A percentile compares a stretch with the other conserved stretches of the same genome.
These are phyloP conservation scores for Ustilago cynodontis DNA, from an alignment of 1,284 basidiomycete species.

Conservation along the genomic window DNA sequence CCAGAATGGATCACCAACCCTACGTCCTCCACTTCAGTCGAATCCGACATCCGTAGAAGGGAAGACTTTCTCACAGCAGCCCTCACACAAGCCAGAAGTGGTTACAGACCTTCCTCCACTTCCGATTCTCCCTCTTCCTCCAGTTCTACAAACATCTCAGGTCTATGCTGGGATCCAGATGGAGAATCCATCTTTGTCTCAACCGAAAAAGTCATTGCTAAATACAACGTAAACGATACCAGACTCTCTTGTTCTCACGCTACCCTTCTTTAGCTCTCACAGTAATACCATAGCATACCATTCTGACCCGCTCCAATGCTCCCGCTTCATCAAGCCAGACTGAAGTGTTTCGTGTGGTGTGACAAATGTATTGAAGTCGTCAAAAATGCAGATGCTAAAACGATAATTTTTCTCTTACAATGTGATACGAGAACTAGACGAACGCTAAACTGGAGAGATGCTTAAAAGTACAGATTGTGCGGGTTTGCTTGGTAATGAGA, in stretches of 20 bases:
- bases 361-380: conserved; percentile 1
- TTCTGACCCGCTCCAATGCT: no score
- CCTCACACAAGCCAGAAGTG: background rate
- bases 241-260: conserved; percentile 17
- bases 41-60: background rate
- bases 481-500: conserved; percentile 1
- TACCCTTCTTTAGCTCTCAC: conserved; percentile 10
- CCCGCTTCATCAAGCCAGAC: background rate
- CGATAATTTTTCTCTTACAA: conserved; percentile 1
- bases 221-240: conserved; percentile 36
- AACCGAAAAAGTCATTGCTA: conserved; percentile 44
- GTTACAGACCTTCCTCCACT: background rate
- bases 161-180: conserved; percentile 58
- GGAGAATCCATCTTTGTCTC: conserved; percentile 46
- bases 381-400: background rate
- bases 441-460: conserved; percentile 12
- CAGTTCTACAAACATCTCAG: conserved; percentile 38
- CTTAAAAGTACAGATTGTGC: conserved; percentile 30
- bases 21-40: conserved; percentile 9
- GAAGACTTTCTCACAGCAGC: conserved; percentile 15
- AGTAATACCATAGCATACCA: background rate
- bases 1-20: conserved; percentile 19
- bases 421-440: background rate
- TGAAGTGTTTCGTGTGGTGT: background rate
- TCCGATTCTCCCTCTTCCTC: conserved; percentile 4